Evolutionary conservation across 257 asterid species (phyloP).

Genomic region (Solanum pinnatisectum): DNA sequence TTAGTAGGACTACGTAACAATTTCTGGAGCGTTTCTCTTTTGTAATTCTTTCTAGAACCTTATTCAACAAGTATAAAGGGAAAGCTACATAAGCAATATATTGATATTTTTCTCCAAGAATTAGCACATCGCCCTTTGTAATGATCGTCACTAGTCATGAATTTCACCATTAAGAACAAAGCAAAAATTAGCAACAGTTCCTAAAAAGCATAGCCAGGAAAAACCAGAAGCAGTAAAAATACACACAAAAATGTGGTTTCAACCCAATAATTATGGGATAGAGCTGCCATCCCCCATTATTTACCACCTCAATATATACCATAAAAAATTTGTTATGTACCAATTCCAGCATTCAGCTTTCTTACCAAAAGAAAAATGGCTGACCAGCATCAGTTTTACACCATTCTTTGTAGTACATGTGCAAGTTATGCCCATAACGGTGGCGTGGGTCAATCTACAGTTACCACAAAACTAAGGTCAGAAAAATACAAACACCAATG

Average conservation of each 20-base stretch:
- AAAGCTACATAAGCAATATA: background rate
- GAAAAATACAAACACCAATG: background rate
- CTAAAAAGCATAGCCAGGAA: background rate
- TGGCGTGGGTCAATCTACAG: conserved; percentile 89
- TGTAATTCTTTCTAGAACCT: background rate
- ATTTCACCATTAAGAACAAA: background rate
- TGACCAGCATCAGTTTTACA: conserved; percentile 70
- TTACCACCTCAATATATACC: background rate
- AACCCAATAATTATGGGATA: background rate
- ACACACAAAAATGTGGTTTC: background rate
- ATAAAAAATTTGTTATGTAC: background rate
- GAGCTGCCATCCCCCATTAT: background rate
- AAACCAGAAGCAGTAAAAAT: background rate
- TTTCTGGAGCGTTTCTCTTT: background rate
- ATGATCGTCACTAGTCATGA: background rate
- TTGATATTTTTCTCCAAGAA: background rate
- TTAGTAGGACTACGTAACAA: background rate
- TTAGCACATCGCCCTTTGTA: too few species aligned
- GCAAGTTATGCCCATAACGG: conserved; percentile 88
- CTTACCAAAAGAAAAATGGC: conserved; percentile 93
- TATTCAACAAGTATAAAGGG: background rate
- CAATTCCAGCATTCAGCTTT: conserved; percentile 1
- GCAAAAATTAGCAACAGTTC: background rate
- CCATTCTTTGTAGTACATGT: conserved; percentile 76
- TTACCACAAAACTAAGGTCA: background rate